Evolutionary conservation across 2,329 filamentous ascomycete genomes (phyloP).

Genomic region (Pezicula carpinea): DNA sequence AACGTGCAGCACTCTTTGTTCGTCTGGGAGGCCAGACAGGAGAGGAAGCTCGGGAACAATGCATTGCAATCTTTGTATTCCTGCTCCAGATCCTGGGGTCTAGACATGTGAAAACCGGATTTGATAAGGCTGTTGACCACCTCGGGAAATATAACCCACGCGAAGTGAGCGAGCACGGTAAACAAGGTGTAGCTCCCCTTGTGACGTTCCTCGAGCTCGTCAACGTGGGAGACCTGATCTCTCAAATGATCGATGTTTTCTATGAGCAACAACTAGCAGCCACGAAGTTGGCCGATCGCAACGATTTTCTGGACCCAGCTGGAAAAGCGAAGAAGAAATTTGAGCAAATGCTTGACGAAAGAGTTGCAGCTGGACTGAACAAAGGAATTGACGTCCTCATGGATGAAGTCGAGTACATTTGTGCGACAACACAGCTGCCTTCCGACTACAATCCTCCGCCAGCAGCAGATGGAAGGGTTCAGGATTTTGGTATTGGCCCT

Average conservation of each 20-base stretch:
- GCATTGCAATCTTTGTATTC: slow-evolving; percentile 80
- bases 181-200: slow-evolving; percentile 75
- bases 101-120: slow-evolving; percentile 85
- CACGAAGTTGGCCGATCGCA: slow-evolving; percentile 78
- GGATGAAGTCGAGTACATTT: slow-evolving; percentile 95
- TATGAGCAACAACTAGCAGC: slow-evolving; percentile 91
- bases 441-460: slow-evolving; percentile 82
- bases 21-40: slow-evolving; percentile 74
- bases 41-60: slow-evolving; percentile 81
- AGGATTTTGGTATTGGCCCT: slow-evolving; percentile 59
- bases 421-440: slow-evolving; percentile 78
- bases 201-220: slow-evolving; percentile 96
- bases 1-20: slow-evolving; percentile 79
- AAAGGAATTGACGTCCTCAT: slow-evolving; percentile 98
- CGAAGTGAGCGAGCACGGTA: slow-evolving; percentile 63
- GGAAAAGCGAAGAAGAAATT: slow-evolving; percentile 97
- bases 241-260: slow-evolving; percentile 98
- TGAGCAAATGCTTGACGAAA: slow-evolving; percentile 97
- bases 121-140: slow-evolving; percentile 88
- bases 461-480: slow-evolving; percentile 29
- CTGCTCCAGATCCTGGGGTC: slow-evolving; percentile 80
- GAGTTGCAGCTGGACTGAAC: slow-evolving; percentile 90
- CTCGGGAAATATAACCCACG: slow-evolving; percentile 88
- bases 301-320: slow-evolving; percentile 90
- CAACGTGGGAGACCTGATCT: slow-evolving; percentile 95